Evolutionary conservation across 2,329 filamentous ascomycete genomes (phyloP), one percentile per base, ranked within the genome.

Genomic region (Salinomyces thailandicus): DNA sequence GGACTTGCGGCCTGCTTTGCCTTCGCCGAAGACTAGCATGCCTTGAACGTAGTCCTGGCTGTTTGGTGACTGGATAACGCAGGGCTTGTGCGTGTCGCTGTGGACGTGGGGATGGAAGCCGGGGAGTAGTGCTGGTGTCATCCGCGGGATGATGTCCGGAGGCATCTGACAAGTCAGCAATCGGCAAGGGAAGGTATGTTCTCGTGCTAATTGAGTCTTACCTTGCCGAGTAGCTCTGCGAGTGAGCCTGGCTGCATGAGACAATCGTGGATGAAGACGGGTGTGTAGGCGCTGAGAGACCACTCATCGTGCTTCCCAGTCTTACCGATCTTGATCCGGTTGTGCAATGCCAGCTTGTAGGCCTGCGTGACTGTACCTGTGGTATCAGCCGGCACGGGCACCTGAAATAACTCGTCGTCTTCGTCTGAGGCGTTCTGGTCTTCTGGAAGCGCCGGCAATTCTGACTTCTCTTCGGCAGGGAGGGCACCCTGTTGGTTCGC

Each of bases 211-310:
- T 22, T 18, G 11, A 9, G n/a, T 14, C 30, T 22, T 43, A 48
- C 49, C 38, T 50, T 54, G 17, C 42, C 43, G 18, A 53, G 35
- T 7, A 61, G 12, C 43, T 54, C 26, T 37, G 60, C 42, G 36
- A 58, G 45, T 42, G 61, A 51, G 47, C 63, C 55, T 68, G 71
- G 50, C 61, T 66, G 41, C 61, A 63, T 59, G 66, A 76, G 51
- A 28, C 73, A 66, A 13, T 64, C 55, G 18, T 63, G 55, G 5
- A 69, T 57, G 38, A 75, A 66, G 52, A 73, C 73, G 15, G 71
- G 68, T 35, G 71, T 69, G 52, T 71, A 69, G 39, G 72, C 65
- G 43, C 57, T 63, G 8, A 69, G 56, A 4, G 71, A 70, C 46
- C 73, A 70, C 17, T 70, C 63, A 42, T 63, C 67, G 11, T 68